Evolutionary conservation across 2,329 filamentous ascomycete species (phyloP), one percentile per base, ranked within the genome.

Genomic region (Aspergillus quadrilineatus): DNA sequence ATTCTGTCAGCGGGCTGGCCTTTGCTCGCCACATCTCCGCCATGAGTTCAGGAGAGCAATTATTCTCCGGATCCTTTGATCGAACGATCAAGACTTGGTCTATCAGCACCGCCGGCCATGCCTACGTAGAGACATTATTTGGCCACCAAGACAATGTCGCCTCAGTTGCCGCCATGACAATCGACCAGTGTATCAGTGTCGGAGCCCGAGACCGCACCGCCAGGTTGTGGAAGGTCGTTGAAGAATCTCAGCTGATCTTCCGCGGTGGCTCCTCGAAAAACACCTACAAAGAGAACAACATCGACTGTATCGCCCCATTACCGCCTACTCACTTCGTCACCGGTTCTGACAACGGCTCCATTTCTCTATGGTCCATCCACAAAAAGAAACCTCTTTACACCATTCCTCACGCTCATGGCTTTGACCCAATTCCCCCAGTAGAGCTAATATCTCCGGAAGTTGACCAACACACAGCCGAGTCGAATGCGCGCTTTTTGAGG

Each of bases 1-100:
- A 95, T 68, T 84, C 90, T 14, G 86, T 99, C 50, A 93, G 89
- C 6, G 88, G 88, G 0, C 79, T 99, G 15, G 89, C 88, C 0
- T 99, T 99, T 71, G 87, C 92, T 37, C 83, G 90, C 60, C 90
- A 89, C 49, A 92, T 89, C 14, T 75, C 75, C 15, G 68, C 69
- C 10, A 73, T 78, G 66, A 76, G 74, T 48, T 80, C 83, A 4
- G 77, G 77, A 36, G 96, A 97, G 68, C 92, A 97, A 74, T 79
- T 99, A 17, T 99, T 95, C 77, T 95, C 91, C 3, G 88, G 89
- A 56, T 94, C 90, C 53, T 89, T 88, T 67, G 94, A 99, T 75
- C 85, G 94, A 42, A 96, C 93, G 2, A 88, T 99, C 70, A 97
- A 97, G 75, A 89, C 95, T 32, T 99, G 93, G 91, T 93, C 89